phyloP scores from a whole-genome alignment of 176 grass and related monocot genomes.

The Hyparrhenia diplandra region DNA sequence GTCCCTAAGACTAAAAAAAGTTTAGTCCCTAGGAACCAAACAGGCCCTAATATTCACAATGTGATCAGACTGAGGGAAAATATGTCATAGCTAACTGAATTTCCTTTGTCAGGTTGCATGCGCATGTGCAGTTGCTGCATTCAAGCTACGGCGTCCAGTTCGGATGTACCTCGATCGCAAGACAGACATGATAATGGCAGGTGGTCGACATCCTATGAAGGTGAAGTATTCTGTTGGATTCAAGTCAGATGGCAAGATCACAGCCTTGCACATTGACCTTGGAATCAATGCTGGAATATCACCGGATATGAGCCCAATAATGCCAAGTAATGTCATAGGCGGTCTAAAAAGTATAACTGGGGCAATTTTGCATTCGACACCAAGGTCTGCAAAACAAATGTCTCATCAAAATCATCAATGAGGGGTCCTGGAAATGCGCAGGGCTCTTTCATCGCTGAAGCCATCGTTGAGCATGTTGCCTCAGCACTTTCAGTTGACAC shows the following conservation, averaged over 20 bases:
- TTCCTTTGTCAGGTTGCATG: constrained; percentile 29
- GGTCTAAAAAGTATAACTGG: constrained; percentile 87
- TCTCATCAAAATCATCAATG: constrained; percentile 61
- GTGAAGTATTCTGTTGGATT: constrained; percentile 70
- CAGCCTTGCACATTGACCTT: constrained; percentile 56
- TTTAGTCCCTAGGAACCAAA: no score
- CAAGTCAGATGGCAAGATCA: constrained; percentile 75
- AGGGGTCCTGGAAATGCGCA: constrained; percentile 65
- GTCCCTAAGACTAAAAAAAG: no score
- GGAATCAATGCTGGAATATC: constrained; percentile 58
- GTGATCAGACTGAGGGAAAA: background rate
- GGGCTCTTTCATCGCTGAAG: constrained; percentile 84
- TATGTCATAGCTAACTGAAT: background rate
- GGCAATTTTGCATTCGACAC: constrained; percentile 56
- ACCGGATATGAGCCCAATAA: constrained; percentile 27
- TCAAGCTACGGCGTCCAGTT: constrained; percentile 57
- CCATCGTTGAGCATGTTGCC: constrained; percentile 76
- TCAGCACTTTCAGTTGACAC: constrained; percentile 49
- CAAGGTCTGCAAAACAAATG: constrained; percentile 81
- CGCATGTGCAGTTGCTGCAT: constrained; percentile 65
- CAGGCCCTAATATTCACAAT: background rate
- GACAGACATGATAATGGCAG: constrained; percentile 76
- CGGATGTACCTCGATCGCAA: constrained; percentile 75
- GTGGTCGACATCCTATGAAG: constrained; percentile 77
- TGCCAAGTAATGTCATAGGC: constrained; percentile 12